phyloP scores from a whole-genome alignment of 2,329 filamentous ascomycete species.

The Fusarium stilboides region DNA sequence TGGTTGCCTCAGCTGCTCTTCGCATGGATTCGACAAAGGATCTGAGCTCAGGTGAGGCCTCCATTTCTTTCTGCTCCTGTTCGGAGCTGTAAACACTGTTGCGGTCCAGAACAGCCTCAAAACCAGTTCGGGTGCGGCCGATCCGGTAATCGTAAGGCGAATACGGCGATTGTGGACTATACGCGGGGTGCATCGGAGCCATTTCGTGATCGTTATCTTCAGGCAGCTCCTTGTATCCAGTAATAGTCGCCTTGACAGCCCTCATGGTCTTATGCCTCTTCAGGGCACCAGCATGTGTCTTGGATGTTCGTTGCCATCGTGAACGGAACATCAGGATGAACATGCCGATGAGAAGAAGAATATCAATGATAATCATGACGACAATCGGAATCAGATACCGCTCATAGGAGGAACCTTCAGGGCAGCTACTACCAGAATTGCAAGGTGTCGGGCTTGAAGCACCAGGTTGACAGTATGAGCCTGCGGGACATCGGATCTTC shows the following conservation, averaged over 20 bases:
- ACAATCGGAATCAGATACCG: conserved; percentile 61
- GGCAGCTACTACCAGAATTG: conserved; percentile 62
- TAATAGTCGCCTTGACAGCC: conserved; percentile 50
- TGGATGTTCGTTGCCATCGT: conserved; percentile 37
- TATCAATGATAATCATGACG: conserved; percentile 61
- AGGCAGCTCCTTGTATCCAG: conserved; percentile 55
- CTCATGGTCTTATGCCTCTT: conserved; percentile 49
- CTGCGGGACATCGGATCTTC: conserved; percentile 61
- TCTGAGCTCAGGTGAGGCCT: conserved; percentile 57
- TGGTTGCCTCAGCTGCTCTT: conserved; percentile 64
- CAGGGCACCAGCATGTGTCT: conserved; percentile 25
- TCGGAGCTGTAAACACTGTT: conserved; percentile 50
- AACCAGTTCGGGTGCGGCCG: conserved; percentile 51
- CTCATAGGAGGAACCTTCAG: conserved; percentile 59
- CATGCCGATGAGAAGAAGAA: conserved; percentile 56
- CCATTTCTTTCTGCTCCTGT: conserved; percentile 30
- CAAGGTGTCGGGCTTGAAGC: conserved; percentile 65
- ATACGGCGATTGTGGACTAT: conserved; percentile 36
- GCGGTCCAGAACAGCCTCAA: conserved; percentile 57
- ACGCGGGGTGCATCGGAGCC: conserved; percentile 53
- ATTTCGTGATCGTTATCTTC: conserved; percentile 56
- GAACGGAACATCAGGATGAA: conserved; percentile 41
- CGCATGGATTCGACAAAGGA: conserved; percentile 68
- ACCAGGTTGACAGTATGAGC: conserved; percentile 67
- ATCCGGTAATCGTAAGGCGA: conserved; percentile 29